These are phyloP conservation scores for Massospora cicadina DNA, from an alignment of 371 early-diverging fungal species.

Conservation along the genomic window DNA sequence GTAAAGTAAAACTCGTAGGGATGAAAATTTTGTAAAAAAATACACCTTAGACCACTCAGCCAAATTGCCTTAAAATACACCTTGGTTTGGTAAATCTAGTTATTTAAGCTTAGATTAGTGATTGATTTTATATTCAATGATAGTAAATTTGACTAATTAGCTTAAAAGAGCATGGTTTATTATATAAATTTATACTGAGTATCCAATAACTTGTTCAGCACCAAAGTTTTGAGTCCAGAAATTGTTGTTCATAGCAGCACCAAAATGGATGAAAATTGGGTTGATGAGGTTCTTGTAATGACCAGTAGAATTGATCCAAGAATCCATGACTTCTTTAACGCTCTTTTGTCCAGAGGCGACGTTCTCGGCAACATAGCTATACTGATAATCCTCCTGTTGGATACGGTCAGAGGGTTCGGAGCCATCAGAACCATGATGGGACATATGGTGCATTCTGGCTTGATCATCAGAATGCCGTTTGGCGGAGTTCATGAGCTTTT, in stretches of 20 bases:
- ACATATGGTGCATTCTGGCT: constrained; percentile 16
- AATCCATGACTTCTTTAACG: background rate
- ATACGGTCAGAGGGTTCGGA: background rate
- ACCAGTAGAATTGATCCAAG: constrained; percentile 5
- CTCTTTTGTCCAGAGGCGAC: constrained; percentile 3
- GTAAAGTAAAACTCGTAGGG: too few species aligned
- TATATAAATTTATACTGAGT: too few species aligned
- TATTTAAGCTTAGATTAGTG: too few species aligned
- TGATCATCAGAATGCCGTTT: constrained; percentile 19
- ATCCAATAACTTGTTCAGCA: too few species aligned
- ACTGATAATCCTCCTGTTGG: background rate
- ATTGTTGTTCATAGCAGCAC: background rate
- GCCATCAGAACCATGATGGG: constrained; percentile 17
- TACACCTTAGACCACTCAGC: too few species aligned
- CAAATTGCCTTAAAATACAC: too few species aligned
- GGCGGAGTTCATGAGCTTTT: constrained; percentile 14
- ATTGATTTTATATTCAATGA: too few species aligned
- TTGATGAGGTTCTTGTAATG: constrained; percentile 6
- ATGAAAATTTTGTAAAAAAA: too few species aligned
- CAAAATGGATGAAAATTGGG: constrained; percentile 1
- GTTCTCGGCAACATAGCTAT: background rate
- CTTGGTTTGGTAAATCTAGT: too few species aligned
- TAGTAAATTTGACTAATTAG: too few species aligned
- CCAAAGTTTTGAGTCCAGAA: constrained; percentile 12
- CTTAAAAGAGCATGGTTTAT: too few species aligned